Conservation (phyloP, 176 grass and related monocot genomes). For the Hsuehochloa calcarea region DNA sequence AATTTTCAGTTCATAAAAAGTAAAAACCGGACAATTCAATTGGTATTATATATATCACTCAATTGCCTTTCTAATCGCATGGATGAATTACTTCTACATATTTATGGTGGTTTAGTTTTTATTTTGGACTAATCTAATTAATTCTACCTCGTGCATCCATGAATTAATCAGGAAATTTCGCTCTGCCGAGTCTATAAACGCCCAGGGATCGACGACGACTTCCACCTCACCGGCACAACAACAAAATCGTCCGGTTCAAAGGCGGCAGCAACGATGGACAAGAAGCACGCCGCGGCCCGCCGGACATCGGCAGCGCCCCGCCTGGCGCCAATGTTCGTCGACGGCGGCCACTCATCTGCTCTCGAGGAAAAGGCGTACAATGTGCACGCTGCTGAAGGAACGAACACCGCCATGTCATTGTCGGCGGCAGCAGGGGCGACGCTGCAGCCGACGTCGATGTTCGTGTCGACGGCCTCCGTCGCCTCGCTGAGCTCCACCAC, state of each 20-base stretch:
- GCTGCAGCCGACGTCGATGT: constrained; percentile 14
- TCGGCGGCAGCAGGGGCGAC: background rate
- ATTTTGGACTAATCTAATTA: background rate
- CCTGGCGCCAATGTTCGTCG: constrained; percentile 42
- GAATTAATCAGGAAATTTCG: constrained; percentile 59
- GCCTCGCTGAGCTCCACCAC: constrained; percentile 71
- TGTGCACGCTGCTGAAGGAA: background rate
- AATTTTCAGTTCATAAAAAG: background rate
- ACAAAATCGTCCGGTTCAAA: constrained; percentile 48
- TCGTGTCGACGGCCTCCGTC: constrained; percentile 45
- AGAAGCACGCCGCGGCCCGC: constrained; percentile 31
- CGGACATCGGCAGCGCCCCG: constrained; percentile 17
- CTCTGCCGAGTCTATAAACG: constrained; percentile 93
- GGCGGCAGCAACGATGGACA: constrained; percentile 9
- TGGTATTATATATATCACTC: background rate
- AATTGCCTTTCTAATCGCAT: background rate
- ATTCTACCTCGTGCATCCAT: background rate
- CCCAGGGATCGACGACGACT: constrained; percentile 72
- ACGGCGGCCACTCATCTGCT: constrained; percentile 17
- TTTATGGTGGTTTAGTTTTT: background rate
- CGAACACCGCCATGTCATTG: constrained; percentile 4
- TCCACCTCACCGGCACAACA: constrained; percentile 41
- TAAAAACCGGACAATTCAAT: background rate
- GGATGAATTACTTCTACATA: background rate
- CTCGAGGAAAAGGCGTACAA: constrained; percentile 26